Evolutionary conservation across 148 eudicot species (phyloP).

Genomic region (Fagopyrum homotropicum): DNA sequence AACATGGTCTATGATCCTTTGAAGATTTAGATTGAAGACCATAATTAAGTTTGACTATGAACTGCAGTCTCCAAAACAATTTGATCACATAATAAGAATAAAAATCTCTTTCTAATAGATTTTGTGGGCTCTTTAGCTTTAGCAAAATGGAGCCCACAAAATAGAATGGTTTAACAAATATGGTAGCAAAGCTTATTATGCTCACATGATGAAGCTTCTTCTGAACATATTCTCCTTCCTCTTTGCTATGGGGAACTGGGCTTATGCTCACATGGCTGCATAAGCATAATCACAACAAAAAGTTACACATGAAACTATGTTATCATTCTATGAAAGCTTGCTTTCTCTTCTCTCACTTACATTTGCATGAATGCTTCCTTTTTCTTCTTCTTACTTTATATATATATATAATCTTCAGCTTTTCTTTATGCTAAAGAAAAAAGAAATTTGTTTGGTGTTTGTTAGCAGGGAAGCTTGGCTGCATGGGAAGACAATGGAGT

Average conservation of each 20-base stretch:
- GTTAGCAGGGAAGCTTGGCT: conserved; percentile 88
- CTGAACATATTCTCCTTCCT: neutral
- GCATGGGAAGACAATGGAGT: conserved; percentile 63
- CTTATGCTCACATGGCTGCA: neutral
- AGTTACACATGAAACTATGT: conserved; percentile 9
- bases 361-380: conserved; percentile 10
- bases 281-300: neutral
- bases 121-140: conserved; percentile 12
- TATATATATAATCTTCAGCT: conserved; percentile 1
- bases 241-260: conserved; percentile 3
- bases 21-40: neutral
- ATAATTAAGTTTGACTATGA: neutral
- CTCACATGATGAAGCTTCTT: neutral
- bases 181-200: neutral
- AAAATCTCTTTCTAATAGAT: conserved; percentile 7
- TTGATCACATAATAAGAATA: neutral
- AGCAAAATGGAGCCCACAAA: conserved; percentile 10
- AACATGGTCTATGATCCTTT: conserved; percentile 1
- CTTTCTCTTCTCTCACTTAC: neutral
- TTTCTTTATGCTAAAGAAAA: neutral
- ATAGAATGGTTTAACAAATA: neutral
- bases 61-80: neutral
- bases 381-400: neutral
- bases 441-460: conserved; percentile 15
- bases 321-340: conserved; percentile 9